These are phyloP conservation scores for Saturnispora halmiae DNA, from an alignment of 805 yeast genomes.

Conservation along the genomic window DNA sequence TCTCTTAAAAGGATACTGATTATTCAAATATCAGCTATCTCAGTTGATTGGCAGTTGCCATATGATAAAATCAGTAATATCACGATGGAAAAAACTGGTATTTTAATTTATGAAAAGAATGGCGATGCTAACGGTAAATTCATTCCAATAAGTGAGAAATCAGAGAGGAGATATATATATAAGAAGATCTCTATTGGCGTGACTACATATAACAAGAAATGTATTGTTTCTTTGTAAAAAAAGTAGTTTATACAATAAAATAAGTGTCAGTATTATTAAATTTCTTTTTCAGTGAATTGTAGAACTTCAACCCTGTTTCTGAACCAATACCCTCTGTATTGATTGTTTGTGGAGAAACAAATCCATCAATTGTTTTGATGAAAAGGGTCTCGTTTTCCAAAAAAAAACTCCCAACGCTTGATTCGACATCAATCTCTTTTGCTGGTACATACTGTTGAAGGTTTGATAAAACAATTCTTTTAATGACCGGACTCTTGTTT, in stretches of 20 bases:
- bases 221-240: constrained; percentile 23
- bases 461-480: constrained; percentile 42
- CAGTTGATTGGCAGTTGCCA: constrained; percentile 60
- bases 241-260: background rate
- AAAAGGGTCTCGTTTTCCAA: constrained; percentile 10
- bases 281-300: constrained; percentile 36
- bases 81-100: constrained; percentile 70
- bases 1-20: constrained; percentile 64
- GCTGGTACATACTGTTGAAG: constrained; percentile 17
- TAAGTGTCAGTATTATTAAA: constrained; percentile 28
- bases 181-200: constrained; percentile 73
- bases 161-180: constrained; percentile 58
- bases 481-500: background rate
- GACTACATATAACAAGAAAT: constrained; percentile 56
- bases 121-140: constrained; percentile 38
- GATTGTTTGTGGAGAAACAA: constrained; percentile 29
- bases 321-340: constrained; percentile 48
- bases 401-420: background rate
- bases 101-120: constrained; percentile 49
- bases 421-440: background rate
- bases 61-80: constrained; percentile 62
- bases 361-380: constrained; percentile 36
- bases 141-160: constrained; percentile 66
- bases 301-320: constrained; percentile 40
- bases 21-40: constrained; percentile 51